Conservation (phyloP, 805 yeast species). For the Metschnikowia lochheadii region DNA sequence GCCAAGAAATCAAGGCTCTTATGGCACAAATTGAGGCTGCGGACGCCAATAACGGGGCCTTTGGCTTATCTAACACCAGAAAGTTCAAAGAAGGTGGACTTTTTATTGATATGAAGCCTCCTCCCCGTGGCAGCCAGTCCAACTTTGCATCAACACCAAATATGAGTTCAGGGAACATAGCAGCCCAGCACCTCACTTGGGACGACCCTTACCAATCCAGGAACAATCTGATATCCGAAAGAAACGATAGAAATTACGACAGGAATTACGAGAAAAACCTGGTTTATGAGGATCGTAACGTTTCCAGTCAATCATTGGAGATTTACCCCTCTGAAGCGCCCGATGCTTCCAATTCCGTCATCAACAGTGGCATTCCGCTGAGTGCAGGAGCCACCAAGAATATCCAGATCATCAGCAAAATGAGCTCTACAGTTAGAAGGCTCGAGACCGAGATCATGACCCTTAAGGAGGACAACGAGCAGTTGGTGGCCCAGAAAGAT, state of each 20-base stretch:
- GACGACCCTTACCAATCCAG: neutral
- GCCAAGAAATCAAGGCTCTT: conserved; percentile 12
- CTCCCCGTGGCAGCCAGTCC: neutral
- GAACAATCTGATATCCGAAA: neutral
- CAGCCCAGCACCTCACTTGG: neutral
- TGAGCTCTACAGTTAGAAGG: conserved; percentile 73
- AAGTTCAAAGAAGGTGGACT: conserved; percentile 13
- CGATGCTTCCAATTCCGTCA: conserved; percentile 8
- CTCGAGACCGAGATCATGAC: conserved; percentile 74
- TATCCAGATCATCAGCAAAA: conserved; percentile 66
- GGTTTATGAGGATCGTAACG: conserved; percentile 6
- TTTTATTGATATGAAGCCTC: conserved; percentile 10
- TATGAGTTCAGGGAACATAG: neutral
- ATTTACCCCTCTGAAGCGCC: conserved; percentile 15
- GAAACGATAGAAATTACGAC: neutral
- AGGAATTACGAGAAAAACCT: neutral
- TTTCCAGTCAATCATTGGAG: conserved; percentile 29
- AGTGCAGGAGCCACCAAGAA: conserved; percentile 20
- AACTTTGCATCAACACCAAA: neutral
- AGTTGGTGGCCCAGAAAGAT: conserved; percentile 54
- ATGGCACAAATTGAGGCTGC: neutral
- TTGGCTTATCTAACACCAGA: conserved; percentile 5
- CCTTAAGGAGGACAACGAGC: conserved; percentile 57
- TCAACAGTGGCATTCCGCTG: conserved; percentile 11
- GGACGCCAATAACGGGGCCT: neutral